These are phyloP conservation scores for Fusarium sp. DNA, from an alignment of 2,329 filamentous ascomycete genomes.

Conservation along the genomic window DNA sequence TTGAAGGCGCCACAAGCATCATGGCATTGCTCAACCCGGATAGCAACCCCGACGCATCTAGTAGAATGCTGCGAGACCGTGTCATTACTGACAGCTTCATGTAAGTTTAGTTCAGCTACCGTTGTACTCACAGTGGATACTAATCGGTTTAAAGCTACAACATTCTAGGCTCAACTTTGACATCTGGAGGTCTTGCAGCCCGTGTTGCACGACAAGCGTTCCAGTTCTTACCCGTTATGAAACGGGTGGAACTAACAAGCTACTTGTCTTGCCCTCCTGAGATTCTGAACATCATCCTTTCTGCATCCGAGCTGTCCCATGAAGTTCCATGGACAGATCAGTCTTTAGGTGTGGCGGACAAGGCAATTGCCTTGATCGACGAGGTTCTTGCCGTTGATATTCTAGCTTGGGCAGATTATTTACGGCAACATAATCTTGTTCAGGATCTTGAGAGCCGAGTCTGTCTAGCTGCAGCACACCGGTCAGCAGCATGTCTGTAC, in stretches of 20 bases:
- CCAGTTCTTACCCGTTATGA: constrained; percentile 57
- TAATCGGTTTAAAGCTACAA: constrained; percentile 54
- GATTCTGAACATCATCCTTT: constrained; percentile 61
- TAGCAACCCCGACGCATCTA: constrained; percentile 48
- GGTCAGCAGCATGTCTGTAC: constrained; percentile 62
- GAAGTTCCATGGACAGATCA: constrained; percentile 52
- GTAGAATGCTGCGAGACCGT: constrained; percentile 58
- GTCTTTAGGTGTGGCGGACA: constrained; percentile 52
- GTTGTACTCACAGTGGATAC: constrained; percentile 9
- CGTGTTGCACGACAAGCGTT: constrained; percentile 57
- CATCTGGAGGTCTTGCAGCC: constrained; percentile 55
- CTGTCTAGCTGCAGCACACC: constrained; percentile 61
- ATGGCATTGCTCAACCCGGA: constrained; percentile 54
- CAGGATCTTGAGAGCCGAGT: constrained; percentile 59
- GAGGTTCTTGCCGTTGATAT: constrained; percentile 60
- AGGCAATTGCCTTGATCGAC: constrained; percentile 57
- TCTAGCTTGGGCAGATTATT: constrained; percentile 57
- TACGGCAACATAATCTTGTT: constrained; percentile 54
- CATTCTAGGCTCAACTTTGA: constrained; percentile 57
- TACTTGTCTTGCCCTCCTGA: constrained; percentile 60
- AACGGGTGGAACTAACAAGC: constrained; percentile 58
- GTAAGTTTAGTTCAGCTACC: constrained; percentile 53
- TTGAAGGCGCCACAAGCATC: constrained; percentile 61
- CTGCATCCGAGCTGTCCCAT: constrained; percentile 60
- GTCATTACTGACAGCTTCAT: constrained; percentile 64